A percentile compares a stretch with the other conserved stretches of the same genome.
phyloP scores from a whole-genome alignment of 1,139 yeast genomes.

The Suhomyces ambrosiae region DNA sequence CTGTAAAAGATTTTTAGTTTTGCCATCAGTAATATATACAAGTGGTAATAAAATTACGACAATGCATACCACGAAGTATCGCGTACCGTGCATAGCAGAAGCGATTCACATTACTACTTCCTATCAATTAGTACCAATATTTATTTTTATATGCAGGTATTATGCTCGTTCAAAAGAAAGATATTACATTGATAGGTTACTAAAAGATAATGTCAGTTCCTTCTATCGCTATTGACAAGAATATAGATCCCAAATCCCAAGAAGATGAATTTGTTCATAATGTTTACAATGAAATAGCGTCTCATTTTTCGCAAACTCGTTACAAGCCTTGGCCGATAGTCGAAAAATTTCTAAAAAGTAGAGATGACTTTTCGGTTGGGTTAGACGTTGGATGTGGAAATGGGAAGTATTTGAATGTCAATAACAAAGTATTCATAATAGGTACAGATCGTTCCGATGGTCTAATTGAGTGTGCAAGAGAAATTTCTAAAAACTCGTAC shows the following conservation, averaged over 20 bases:
- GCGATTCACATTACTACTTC: too few relatives aligned
- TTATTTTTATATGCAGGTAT: not conserved
- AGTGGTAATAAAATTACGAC: not conserved
- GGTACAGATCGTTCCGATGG: constrained; percentile 89
- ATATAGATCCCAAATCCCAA: constrained; percentile 51
- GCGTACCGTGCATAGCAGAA: too few relatives aligned
- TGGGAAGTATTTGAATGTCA: constrained; percentile 83
- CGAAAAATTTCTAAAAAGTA: constrained; percentile 56
- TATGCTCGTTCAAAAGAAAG: too few relatives aligned
- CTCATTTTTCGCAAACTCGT: constrained; percentile 89
- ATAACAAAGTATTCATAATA: constrained; percentile 63
- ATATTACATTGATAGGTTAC: too few relatives aligned
- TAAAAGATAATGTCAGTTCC: constrained; percentile 29
- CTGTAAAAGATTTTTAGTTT: not conserved
- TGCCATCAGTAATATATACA: too few relatives aligned
- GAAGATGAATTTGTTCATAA: constrained; percentile 83
- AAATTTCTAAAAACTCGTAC: constrained; percentile 38
- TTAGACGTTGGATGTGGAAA: constrained; percentile 94
- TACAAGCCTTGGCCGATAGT: constrained; percentile 99
- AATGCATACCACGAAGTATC: too few relatives aligned
- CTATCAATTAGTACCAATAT: not conserved
- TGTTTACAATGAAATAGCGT: constrained; percentile 88
- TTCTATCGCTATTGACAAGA: constrained; percentile 30
- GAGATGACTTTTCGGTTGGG: constrained; percentile 44
- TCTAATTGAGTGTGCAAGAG: constrained; percentile 68